Evolutionary conservation across 805 yeast species (phyloP).

Genomic region (Yarrowia sp.): DNA sequence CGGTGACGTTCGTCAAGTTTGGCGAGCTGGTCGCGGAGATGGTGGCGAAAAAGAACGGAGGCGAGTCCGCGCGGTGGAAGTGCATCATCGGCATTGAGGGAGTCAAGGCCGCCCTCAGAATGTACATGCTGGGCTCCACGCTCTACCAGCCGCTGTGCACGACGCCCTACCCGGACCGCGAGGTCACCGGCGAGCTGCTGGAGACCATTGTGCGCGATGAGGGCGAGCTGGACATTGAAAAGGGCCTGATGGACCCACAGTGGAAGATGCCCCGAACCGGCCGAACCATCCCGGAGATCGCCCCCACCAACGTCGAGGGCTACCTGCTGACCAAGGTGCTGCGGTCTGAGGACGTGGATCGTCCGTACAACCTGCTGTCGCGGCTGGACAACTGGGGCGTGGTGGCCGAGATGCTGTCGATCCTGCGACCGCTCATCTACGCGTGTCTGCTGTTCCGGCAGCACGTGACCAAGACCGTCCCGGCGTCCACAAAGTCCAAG

Average conservation of each 20-base stretch:
- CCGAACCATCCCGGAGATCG: slow-evolving; percentile 29
- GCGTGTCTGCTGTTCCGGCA: slow-evolving; percentile 37
- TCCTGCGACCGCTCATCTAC: slow-evolving; percentile 44
- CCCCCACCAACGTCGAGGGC: slow-evolving; percentile 31
- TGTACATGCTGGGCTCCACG: slow-evolving; percentile 36
- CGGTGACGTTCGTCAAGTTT: slow-evolving; percentile 37
- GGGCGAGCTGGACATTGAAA: slow-evolving; percentile 13
- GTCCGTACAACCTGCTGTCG: slow-evolving; percentile 38
- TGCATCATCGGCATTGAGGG: slow-evolving; percentile 37
- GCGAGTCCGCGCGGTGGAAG: slow-evolving; percentile 36
- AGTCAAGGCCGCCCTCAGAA: slow-evolving; percentile 38
- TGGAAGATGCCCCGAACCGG: slow-evolving; percentile 37
- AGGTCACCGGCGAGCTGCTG: slow-evolving; percentile 39
- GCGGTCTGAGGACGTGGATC: slow-evolving; percentile 38
- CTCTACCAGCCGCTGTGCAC: slow-evolving; percentile 36
- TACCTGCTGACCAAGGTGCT: slow-evolving; percentile 36
- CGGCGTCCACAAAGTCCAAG: slow-evolving; percentile 1
- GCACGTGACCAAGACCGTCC: slow-evolving; percentile 11
- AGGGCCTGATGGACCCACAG: slow-evolving; percentile 7
- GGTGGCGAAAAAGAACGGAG: slow-evolving; percentile 36
- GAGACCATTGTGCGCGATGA: slow-evolving; percentile 11
- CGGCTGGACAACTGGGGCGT: slow-evolving; percentile 31
- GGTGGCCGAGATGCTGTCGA: slow-evolving; percentile 39
- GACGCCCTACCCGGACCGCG: slow-evolving; percentile 40
- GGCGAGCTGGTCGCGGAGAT: slow-evolving; percentile 43